A percentile compares a stretch with the other conserved stretches of the same genome.
Conservation (phyloP, 257 asterid species). For the Catharanthus roseus region DNA sequence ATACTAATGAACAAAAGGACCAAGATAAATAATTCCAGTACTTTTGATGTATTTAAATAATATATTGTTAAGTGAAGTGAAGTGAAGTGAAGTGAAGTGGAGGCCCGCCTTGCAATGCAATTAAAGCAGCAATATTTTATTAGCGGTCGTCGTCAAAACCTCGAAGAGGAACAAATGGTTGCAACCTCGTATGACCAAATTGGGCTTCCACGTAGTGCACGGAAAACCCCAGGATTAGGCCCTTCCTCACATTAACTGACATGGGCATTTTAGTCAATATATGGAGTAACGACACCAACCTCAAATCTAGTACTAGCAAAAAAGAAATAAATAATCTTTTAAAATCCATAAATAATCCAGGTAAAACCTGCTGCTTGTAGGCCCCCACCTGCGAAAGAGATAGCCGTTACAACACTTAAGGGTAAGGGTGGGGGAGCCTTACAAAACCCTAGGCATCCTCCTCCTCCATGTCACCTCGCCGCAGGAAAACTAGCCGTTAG, state of each 20-base stretch:
- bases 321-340: too few species aligned
- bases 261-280: conserved; percentile 5
- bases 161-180: neutral
- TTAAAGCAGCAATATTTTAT: too few species aligned
- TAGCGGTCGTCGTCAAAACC: neutral
- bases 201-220: neutral
- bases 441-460: conserved; percentile 24
- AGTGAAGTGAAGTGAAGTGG: neutral
- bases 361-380: conserved; percentile 11
- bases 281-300: neutral
- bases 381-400: conserved; percentile 53
- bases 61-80: too few species aligned
- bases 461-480: neutral
- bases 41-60: too few species aligned
- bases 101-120: neutral
- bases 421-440: conserved; percentile 15
- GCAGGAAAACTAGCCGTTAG: conserved; percentile 75
- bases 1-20: too few species aligned
- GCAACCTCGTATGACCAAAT: conserved; percentile 1
- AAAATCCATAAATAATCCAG: too few species aligned
- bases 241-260: neutral
- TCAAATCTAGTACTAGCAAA: neutral
- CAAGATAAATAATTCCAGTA: too few species aligned
- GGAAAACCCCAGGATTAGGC: neutral
- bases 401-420: conserved; percentile 51